Evolutionary conservation across 192 early-diverging fungal species (phyloP).

Genomic region (Gaertneriomyces semiglobifer): DNA sequence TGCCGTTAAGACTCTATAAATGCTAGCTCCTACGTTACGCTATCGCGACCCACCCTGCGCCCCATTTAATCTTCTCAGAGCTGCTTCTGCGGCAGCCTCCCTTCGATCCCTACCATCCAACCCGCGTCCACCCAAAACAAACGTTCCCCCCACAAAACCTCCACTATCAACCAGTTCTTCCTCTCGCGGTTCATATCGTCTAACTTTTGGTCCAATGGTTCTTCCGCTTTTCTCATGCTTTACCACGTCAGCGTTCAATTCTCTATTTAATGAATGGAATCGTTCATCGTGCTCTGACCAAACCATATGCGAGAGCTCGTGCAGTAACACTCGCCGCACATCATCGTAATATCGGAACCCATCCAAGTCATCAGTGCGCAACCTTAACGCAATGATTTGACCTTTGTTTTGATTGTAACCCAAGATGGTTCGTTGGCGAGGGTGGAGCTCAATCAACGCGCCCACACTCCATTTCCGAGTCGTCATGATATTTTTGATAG

Average conservation of each 20-base stretch:
- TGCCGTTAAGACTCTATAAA: too few relatives aligned
- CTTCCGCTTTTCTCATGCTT: constrained; percentile 30
- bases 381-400: constrained; percentile 65
- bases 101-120: constrained; percentile 28
- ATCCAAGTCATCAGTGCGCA: constrained; percentile 72
- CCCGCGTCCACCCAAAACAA: constrained; percentile 52
- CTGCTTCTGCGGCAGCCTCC: constrained; percentile 56
- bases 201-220: constrained; percentile 17
- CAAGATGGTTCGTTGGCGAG: constrained; percentile 62
- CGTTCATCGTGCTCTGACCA: constrained; percentile 62
- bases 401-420: constrained; percentile 70
- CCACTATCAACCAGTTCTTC: constrained; percentile 29
- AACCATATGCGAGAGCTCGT: constrained; percentile 74
- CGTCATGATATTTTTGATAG: constrained; percentile 41
- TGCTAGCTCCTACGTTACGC: too few relatives aligned
- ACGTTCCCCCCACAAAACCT: constrained; percentile 56
- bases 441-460: constrained; percentile 65
- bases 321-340: constrained; percentile 66
- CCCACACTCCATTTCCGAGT: constrained; percentile 66
- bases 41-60: constrained; percentile 55
- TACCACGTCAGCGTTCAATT: constrained; percentile 70
- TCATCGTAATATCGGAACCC: constrained; percentile 72
- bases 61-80: constrained; percentile 53
- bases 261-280: constrained; percentile 69
- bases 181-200: constrained; percentile 27